A percentile compares a stretch with the other conserved stretches of the same genome.
These are phyloP conservation scores for Boletus tomentosulus DNA, from an alignment of 768 basidiomycete species.

Conservation along the genomic window DNA sequence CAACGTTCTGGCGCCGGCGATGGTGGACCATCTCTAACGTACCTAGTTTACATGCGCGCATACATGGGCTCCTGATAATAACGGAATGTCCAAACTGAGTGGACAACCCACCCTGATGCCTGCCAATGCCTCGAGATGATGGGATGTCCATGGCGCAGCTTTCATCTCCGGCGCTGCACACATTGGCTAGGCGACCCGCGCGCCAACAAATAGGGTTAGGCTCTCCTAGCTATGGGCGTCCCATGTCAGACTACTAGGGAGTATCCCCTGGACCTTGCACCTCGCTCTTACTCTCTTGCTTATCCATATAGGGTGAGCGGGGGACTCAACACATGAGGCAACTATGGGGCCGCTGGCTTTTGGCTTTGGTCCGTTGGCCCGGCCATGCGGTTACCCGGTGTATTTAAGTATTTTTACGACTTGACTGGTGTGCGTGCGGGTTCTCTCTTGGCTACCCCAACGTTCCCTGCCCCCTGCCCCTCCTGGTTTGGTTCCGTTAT, in stretches of 20 bases:
- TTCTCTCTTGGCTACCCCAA: slow-evolving; percentile 14
- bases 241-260: slow-evolving; percentile 14
- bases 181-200: not conserved
- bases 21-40: not conserved
- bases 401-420: slow-evolving; percentile 18
- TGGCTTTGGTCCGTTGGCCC: slow-evolving; percentile 13
- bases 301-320: slow-evolving; percentile 15
- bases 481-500: slow-evolving; percentile 7
- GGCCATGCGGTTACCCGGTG: slow-evolving; percentile 16
- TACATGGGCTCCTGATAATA: not conserved
- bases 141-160: not conserved
- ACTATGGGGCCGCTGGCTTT: slow-evolving; percentile 20
- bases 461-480: slow-evolving; percentile 1
- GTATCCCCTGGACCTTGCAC: slow-evolving; percentile 4
- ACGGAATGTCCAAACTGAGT: not conserved
- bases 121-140: not conserved
- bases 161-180: slow-evolving; percentile 23
- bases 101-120: not conserved
- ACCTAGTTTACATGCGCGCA: not conserved
- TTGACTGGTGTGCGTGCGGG: slow-evolving; percentile 8
- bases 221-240: not conserved
- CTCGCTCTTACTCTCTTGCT: slow-evolving; percentile 2
- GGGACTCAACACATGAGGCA: slow-evolving; percentile 15
- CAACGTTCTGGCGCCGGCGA: not conserved
- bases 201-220: not conserved